phyloP scores from a whole-genome alignment of 2,329 filamentous ascomycete genomes.

The Aplosporella prunicola region DNA sequence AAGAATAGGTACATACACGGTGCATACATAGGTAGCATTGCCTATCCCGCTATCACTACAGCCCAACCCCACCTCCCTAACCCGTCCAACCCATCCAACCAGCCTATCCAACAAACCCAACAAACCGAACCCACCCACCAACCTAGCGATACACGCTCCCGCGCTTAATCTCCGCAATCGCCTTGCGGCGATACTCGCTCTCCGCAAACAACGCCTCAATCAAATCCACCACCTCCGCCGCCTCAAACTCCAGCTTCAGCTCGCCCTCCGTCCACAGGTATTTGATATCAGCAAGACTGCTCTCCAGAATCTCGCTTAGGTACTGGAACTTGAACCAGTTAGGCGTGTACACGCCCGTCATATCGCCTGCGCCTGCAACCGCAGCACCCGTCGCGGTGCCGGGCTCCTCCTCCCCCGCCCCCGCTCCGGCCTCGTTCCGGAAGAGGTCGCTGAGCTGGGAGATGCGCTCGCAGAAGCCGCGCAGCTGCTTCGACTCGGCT shows the following conservation, averaged over 20 bases:
- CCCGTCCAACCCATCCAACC: no score
- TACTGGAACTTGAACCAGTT: constrained; percentile 60
- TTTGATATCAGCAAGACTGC: constrained; percentile 54
- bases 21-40: no score
- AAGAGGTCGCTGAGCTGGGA: constrained; percentile 50
- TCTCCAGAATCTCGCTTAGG: constrained; percentile 52
- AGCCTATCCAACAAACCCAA: no score
- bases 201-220: constrained; percentile 57
- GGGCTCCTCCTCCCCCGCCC: constrained; percentile 29
- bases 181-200: constrained; percentile 47
- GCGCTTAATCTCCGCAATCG: constrained; percentile 49
- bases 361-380: no score
- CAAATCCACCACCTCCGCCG: constrained; percentile 53
- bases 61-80: no score
- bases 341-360: constrained; percentile 52
- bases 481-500: constrained; percentile 51
- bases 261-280: constrained; percentile 58
- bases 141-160: no score
- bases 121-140: no score
- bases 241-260: constrained; percentile 51
- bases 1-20: no score
- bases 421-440: constrained; percentile 35
- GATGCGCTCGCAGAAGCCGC: constrained; percentile 46
- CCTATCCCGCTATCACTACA: no score
- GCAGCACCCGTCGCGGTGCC: no score